These are phyloP conservation scores for Ustanciosporium gigantosporum DNA, from an alignment of 1,284 basidiomycete species.

Conservation along the genomic window DNA sequence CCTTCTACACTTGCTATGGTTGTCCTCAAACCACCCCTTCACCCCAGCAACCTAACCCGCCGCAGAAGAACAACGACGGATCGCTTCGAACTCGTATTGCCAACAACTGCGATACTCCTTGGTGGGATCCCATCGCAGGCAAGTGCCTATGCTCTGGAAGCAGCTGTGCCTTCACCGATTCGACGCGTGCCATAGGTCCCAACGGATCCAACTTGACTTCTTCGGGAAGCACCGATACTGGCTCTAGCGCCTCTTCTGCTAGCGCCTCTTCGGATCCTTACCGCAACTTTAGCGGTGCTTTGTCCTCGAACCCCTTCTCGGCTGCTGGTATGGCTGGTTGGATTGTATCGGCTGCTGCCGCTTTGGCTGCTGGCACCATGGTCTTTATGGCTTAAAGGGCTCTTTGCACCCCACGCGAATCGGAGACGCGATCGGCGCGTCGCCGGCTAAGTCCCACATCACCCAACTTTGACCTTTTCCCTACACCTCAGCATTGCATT, in stretches of 20 bases:
- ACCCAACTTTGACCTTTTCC: no score
- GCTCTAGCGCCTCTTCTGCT: conserved; percentile 1
- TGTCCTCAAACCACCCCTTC: conserved; percentile 49
- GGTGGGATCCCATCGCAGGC: conserved; percentile 51
- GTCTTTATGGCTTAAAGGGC: conserved; percentile 18
- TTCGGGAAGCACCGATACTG: conserved; percentile 21
- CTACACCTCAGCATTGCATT: no score
- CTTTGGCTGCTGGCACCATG: conserved; percentile 11
- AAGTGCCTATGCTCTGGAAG: conserved; percentile 49
- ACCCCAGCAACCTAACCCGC: conserved; percentile 50
- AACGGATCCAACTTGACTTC: conserved; percentile 42
- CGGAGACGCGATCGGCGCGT: no score
- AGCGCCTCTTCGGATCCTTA: conserved; percentile 26
- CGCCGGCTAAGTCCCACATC: no score
- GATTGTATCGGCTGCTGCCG: conserved; percentile 7
- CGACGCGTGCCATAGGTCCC: conserved; percentile 48
- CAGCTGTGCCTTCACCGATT: conserved; percentile 42
- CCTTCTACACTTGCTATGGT: conserved; percentile 56
- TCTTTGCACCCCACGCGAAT: no score
- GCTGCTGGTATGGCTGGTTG: conserved; percentile 8
- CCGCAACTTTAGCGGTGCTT: conserved; percentile 22
- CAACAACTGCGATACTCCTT: conserved; percentile 49
- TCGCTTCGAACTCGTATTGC: conserved; percentile 43
- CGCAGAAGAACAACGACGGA: conserved; percentile 53
- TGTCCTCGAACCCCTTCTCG: neutral